Evolutionary conservation across 1,139 yeast genomes (phyloP).

Genomic region (Eremothecium sinecaudum): DNA sequence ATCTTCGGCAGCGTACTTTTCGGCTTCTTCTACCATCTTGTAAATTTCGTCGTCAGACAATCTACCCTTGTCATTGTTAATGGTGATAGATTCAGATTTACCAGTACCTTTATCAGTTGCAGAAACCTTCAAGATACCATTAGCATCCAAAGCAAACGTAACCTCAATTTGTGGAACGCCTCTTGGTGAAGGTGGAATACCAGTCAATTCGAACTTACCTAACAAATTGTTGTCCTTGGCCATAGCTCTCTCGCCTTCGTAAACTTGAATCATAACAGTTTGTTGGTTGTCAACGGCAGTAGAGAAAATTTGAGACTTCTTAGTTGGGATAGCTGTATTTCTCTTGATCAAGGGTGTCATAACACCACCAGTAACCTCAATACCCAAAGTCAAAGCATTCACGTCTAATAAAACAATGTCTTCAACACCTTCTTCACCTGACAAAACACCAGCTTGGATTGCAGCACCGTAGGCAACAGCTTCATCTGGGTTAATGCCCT

Average conservation of each 20-base stretch:
- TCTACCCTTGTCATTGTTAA: conserved; percentile 96
- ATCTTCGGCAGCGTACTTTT: conserved; percentile 82
- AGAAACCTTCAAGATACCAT: conserved; percentile 87
- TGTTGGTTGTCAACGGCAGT: conserved; percentile 96
- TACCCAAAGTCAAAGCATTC: conserved; percentile 88
- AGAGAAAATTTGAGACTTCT: conserved; percentile 91
- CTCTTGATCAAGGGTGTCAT: conserved; percentile 94
- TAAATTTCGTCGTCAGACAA: conserved; percentile 84
- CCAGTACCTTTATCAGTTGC: conserved; percentile 96
- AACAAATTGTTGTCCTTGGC: conserved; percentile 89
- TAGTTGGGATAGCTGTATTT: conserved; percentile 92
- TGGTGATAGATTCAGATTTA: conserved; percentile 86
- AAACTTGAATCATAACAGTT: conserved; percentile 87
- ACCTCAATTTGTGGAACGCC: conserved; percentile 97
- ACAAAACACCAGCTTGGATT: conserved; percentile 91
- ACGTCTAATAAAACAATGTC: conserved; percentile 83
- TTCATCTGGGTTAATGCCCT: conserved; percentile 96
- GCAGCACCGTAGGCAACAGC: conserved; percentile 98
- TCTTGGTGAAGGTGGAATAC: conserved; percentile 95
- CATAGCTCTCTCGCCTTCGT: conserved; percentile 93
- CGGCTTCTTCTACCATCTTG: conserved; percentile 92
- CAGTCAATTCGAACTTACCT: conserved; percentile 89
- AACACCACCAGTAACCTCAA: conserved; percentile 96
- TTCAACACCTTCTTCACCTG: conserved; percentile 68
- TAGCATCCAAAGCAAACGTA: conserved; percentile 88